These are phyloP conservation scores for Metschnikowia colocasiae DNA, from an alignment of 805 yeast genomes.

Conservation along the genomic window DNA sequence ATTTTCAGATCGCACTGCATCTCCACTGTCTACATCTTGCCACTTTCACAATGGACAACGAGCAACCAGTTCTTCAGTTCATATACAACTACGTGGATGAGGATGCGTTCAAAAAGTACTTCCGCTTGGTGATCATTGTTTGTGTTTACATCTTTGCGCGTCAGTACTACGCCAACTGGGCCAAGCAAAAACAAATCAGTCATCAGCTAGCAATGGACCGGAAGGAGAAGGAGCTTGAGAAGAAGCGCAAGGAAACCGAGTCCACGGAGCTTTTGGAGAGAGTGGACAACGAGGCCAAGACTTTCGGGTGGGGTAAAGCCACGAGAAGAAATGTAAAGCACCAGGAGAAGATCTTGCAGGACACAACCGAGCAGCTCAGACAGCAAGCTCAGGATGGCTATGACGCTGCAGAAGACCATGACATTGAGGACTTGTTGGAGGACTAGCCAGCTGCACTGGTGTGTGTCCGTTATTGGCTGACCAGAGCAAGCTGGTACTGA, in stretches of 20 bases:
- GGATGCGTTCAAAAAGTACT: conserved; percentile 43
- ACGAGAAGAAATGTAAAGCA: conserved; percentile 58
- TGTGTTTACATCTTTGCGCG: conserved; percentile 63
- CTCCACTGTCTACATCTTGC: neutral
- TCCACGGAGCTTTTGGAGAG: conserved; percentile 29
- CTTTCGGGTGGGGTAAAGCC: conserved; percentile 79
- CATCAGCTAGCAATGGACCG: conserved; percentile 47
- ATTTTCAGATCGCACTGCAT: neutral
- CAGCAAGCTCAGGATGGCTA: conserved; percentile 44
- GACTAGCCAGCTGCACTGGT: conserved; percentile 5
- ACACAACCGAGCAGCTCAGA: conserved; percentile 37
- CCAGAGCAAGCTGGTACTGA: too few species aligned
- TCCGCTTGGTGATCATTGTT: conserved; percentile 45
- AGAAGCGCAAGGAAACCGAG: conserved; percentile 29
- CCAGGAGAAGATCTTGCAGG: conserved; percentile 53
- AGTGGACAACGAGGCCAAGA: conserved; percentile 37
- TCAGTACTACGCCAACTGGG: conserved; percentile 51
- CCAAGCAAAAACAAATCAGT: conserved; percentile 52
- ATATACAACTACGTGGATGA: conserved; percentile 35
- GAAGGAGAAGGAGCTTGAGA: conserved; percentile 36
- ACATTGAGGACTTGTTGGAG: conserved; percentile 64
- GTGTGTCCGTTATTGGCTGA: too few species aligned
- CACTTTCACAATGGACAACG: conserved; percentile 4
- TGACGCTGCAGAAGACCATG: conserved; percentile 55
- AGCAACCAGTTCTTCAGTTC: conserved; percentile 19